Evolutionary conservation across 2,329 filamentous ascomycete species (phyloP), one percentile per base, ranked within the genome.

Genomic region (Cadophora sp.): DNA sequence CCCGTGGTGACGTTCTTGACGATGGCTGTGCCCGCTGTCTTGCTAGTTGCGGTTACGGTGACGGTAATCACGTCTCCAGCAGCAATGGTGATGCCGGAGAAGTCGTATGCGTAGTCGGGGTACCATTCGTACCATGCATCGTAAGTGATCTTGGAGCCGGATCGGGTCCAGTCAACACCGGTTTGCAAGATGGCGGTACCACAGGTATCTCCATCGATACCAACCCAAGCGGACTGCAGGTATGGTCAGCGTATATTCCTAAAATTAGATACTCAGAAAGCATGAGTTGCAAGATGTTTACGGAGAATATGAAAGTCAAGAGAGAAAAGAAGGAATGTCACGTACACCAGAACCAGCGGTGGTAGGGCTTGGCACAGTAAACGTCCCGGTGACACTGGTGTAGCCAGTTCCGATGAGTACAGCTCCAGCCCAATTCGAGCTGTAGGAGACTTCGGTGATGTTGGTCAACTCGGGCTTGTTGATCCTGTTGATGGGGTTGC

Each of bases 41-140:
- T 78, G 14, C 77, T 80, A 4, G 72, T 80, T 11, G 76, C 81
- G 68, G 65, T 76, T 68, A 82, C 74, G 33, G 74, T 77, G 59
- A 81, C 73, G 33, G 73, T 78, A 64, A 86, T 80, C 5, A 75
- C 73, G 63, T 86, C 80, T 16, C 84, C 84, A 1, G 80, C 80
- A 20, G 74, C 71, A 60, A 86, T 76, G 2, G 73, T 63, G 67
- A 87, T 78, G 64, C 78, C 78, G 16, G 41, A 75, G 76, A 87
- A 87, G 73, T 84, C 81, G 71, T 85, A 82, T 30, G 85, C 82
- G 70, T 83, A 83, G 72, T 86, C 83, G 0, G 86, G 85, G 71
- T 83, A 87, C 86, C 85, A 89, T 75, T 88, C 86, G 72, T 86
- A 88, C 85, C 86, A 89, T 20, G 85, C 84, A 65, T 85, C 82